Conservation (phyloP, 2,329 filamentous ascomycete genomes). For the Penicillium olsonii region DNA sequence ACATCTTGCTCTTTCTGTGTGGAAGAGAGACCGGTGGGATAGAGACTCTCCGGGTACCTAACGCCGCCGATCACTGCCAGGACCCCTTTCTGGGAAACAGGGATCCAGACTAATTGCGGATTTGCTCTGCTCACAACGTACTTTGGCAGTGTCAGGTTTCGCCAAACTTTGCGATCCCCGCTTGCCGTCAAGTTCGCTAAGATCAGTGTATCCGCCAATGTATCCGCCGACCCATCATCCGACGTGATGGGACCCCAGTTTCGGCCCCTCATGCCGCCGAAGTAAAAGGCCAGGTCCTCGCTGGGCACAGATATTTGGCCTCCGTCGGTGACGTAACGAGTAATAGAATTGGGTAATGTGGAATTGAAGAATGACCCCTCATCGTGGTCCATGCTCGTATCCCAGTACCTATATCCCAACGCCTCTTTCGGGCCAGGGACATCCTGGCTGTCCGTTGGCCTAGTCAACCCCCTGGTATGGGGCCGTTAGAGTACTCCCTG, state of each 20-base stretch:
- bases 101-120: conserved; percentile 64
- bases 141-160: conserved; percentile 55
- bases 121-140: conserved; percentile 59
- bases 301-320: conserved; percentile 65
- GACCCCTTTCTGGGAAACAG: conserved; percentile 36
- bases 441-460: conserved; percentile 35
- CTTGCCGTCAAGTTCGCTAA: conserved; percentile 60
- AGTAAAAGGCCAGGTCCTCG: conserved; percentile 71
- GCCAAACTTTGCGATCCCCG: conserved; percentile 52
- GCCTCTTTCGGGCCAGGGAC: conserved; percentile 46
- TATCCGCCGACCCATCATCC: conserved; percentile 32
- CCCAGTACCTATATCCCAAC: conserved; percentile 54
- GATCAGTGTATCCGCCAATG: conserved; percentile 59
- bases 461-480: conserved; percentile 47
- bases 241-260: conserved; percentile 53
- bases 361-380: conserved; percentile 46
- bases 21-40: conserved; percentile 3
- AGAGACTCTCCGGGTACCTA: conserved; percentile 22
- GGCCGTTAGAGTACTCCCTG: background rate
- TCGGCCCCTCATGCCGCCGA: conserved; percentile 61
- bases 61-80: conserved; percentile 41
- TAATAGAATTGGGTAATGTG: conserved; percentile 50
- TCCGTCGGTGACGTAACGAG: conserved; percentile 64
- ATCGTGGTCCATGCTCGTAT: conserved; percentile 54
- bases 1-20: conserved; percentile 5